These are phyloP conservation scores for Dictyostelium purpureum DNA, from an alignment of 78 protist species.

Conservation along the genomic window DNA sequence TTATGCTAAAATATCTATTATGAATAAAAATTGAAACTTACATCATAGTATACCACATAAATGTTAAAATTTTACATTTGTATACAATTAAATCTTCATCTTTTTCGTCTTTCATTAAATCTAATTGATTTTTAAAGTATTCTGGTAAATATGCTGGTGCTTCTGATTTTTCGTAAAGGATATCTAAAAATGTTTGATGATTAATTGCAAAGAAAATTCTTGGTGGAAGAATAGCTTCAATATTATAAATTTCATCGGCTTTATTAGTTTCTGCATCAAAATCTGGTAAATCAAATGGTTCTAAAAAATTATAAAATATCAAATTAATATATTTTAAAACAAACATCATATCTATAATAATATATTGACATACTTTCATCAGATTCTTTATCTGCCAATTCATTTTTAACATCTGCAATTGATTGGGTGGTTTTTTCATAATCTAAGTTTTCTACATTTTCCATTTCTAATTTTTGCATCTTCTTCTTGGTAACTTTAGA, in stretches of 20 bases:
- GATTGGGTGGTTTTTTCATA: slow-evolving; percentile 1
- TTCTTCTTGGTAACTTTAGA: slow-evolving; percentile 57
- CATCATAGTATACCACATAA: slow-evolving; percentile 15
- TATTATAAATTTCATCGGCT: slow-evolving; percentile 3
- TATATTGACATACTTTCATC: not conserved
- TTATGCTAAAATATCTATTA: not conserved
- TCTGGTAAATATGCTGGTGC: not conserved
- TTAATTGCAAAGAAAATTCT: slow-evolving; percentile 29
- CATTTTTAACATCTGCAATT: slow-evolving; percentile 6
- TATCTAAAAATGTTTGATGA: slow-evolving; percentile 14
- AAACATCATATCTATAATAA: not conserved
- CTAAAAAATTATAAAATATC: not conserved
- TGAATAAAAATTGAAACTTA: not conserved
- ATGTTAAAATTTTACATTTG: slow-evolving; percentile 7
- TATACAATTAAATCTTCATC: not conserved
- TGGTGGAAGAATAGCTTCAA: slow-evolving; percentile 58
- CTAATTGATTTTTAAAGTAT: slow-evolving; percentile 1
- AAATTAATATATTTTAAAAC: too few relatives aligned
- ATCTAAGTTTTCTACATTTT: slow-evolving; percentile 43
- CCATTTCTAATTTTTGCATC: slow-evolving; percentile 67
- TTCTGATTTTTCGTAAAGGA: not conserved
- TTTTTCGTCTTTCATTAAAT: too few relatives aligned
- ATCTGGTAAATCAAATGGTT: slow-evolving; percentile 38
- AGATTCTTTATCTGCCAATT: not conserved
- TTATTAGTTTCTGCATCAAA: not conserved